phyloP scores from a whole-genome alignment of 1,284 basidiomycete species.

The Schizopora paradoxa region DNA sequence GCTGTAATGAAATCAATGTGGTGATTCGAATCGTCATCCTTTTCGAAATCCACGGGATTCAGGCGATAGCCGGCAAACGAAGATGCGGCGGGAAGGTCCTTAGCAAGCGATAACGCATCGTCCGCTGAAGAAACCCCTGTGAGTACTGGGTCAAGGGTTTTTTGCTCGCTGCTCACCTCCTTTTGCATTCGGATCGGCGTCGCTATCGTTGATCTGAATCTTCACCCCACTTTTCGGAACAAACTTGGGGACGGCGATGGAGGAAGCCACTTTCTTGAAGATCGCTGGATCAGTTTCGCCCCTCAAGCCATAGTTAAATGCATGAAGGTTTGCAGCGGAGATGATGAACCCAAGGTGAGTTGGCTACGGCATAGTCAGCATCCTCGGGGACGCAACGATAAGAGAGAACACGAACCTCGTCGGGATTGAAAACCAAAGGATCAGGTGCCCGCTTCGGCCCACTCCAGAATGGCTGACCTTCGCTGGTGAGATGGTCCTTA shows the following conservation, averaged over 20 bases:
- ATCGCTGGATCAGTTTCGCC: constrained; percentile 78
- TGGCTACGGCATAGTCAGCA: constrained; percentile 41
- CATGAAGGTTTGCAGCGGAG: constrained; percentile 93
- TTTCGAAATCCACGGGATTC: constrained; percentile 96
- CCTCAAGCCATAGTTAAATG: constrained; percentile 96
- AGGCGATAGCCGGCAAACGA: constrained; percentile 93
- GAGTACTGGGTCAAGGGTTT: background rate
- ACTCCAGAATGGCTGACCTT: constrained; percentile 94
- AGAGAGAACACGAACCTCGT: constrained; percentile 56
- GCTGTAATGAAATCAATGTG: constrained; percentile 99
- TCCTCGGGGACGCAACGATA: background rate
- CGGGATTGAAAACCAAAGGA: constrained; percentile 80
- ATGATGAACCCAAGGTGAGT: constrained; percentile 89
- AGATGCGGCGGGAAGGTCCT: constrained; percentile 79
- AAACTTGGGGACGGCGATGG: constrained; percentile 91
- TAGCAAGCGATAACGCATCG: constrained; percentile 52
- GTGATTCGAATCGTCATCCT: constrained; percentile 97
- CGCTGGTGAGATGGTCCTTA: constrained; percentile 85
- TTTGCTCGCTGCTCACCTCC: constrained; percentile 30
- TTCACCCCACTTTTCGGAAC: constrained; percentile 89
- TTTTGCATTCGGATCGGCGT: constrained; percentile 61
- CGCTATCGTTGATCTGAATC: constrained; percentile 94
- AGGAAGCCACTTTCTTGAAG: constrained; percentile 83
- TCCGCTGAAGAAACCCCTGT: constrained; percentile 38
- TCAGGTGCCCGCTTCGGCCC: constrained; percentile 99